A percentile compares a stretch with the other conserved stretches of the same genome.
These are phyloP conservation scores for Amaranthus cruentus DNA, from an alignment of 148 eudicot species.

Conservation along the genomic window DNA sequence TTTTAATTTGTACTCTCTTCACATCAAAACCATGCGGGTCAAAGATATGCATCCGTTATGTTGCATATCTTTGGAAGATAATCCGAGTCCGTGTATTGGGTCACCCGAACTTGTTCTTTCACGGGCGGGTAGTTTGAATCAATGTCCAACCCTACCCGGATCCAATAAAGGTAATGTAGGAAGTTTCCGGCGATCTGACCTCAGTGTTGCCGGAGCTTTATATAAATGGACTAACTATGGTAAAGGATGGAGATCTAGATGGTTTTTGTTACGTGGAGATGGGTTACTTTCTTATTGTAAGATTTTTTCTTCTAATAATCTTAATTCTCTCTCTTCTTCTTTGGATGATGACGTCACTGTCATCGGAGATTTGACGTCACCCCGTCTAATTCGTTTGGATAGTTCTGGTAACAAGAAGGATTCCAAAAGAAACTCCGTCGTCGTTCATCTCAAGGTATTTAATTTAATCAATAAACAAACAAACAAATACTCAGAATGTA, in stretches of 20 bases:
- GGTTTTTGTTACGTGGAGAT: slow-evolving; percentile 68
- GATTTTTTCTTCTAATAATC: slow-evolving; percentile 39
- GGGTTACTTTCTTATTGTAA: slow-evolving; percentile 54
- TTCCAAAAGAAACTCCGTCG: slow-evolving; percentile 30
- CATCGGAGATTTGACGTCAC: slow-evolving; percentile 46
- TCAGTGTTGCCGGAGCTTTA: slow-evolving; percentile 58
- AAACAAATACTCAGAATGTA: background rate
- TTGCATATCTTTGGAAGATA: slow-evolving; percentile 56
- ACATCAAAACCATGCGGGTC: slow-evolving; percentile 50
- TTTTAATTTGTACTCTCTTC: background rate
- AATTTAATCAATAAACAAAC: background rate
- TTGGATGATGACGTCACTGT: slow-evolving; percentile 43
- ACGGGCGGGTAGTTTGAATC: slow-evolving; percentile 23
- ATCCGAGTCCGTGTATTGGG: slow-evolving; percentile 28
- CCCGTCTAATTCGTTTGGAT: slow-evolving; percentile 32
- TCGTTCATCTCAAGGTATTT: slow-evolving; percentile 73
- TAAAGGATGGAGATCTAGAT: slow-evolving; percentile 87
- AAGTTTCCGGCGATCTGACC: slow-evolving; percentile 46
- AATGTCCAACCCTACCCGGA: slow-evolving; percentile 27
- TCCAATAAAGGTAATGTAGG: slow-evolving; percentile 31
- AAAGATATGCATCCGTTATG: slow-evolving; percentile 78
- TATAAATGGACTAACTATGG: slow-evolving; percentile 83
- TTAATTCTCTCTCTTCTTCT: slow-evolving; percentile 13
- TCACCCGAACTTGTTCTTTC: slow-evolving; percentile 43
- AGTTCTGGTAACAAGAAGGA: slow-evolving; percentile 33